These are phyloP conservation scores for Backusella psychrophila DNA, from an alignment of 192 early-diverging fungal genomes.

Conservation along the genomic window DNA sequence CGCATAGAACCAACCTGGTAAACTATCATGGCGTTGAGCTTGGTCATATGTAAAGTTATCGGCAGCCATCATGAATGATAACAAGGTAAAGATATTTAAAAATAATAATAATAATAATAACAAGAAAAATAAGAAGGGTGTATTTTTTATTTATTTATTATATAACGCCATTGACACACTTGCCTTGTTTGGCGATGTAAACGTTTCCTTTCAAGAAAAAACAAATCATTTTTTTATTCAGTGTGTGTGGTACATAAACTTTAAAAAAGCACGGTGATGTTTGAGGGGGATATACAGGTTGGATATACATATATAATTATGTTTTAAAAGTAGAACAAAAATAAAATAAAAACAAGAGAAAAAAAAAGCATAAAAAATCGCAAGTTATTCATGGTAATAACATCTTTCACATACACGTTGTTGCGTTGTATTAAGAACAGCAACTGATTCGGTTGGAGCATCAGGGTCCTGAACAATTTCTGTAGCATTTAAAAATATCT, in stretches of 20 bases:
- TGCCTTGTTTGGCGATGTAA: conserved; percentile 3
- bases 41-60: not conserved
- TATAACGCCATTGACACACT: not conserved
- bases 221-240: not conserved
- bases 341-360: not conserved
- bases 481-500: conserved; percentile 47
- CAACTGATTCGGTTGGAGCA: not conserved
- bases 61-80: not conserved
- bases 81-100: not conserved
- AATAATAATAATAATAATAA: not conserved
- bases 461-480: conserved; percentile 42
- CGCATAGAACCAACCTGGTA: not conserved
- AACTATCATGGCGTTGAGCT: not conserved
- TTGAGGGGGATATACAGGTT: not conserved
- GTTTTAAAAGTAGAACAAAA: not conserved
- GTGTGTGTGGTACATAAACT: conserved; percentile 3
- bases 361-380: not conserved
- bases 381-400: not conserved
- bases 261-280: conserved; percentile 4
- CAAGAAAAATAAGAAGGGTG: not conserved
- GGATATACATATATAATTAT: not conserved
- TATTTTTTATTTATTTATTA: not conserved
- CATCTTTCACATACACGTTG: conserved; percentile 62
- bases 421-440: conserved; percentile 7
- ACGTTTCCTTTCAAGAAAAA: conserved; percentile 8